A percentile compares a stretch with the other conserved stretches of the same genome.
Conservation (phyloP, 1,284 basidiomycete genomes). For the Testicularia cyperi region DNA sequence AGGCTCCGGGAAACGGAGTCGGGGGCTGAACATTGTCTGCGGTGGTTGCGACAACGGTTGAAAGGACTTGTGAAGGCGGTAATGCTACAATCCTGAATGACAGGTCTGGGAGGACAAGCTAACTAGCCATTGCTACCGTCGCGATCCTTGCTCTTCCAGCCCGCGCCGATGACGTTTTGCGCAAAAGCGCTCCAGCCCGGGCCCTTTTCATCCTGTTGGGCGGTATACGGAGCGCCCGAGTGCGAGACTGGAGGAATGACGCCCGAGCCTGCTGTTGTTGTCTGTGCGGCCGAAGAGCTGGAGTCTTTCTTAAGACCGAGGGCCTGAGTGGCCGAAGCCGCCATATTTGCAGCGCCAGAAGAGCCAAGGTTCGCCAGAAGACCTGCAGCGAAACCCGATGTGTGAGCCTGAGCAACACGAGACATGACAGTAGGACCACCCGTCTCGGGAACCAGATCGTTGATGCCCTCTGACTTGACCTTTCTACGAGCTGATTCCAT, state of each 20-base stretch:
- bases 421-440: conserved; percentile 52
- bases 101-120: too few species aligned
- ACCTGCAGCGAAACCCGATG: conserved; percentile 19
- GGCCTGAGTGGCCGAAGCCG: conserved; percentile 20
- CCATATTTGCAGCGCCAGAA: conserved; percentile 27
- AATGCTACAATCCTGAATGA: too few species aligned
- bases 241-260: too few species aligned
- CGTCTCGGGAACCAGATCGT: conserved; percentile 46
- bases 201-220: too few species aligned
- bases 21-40: too few species aligned
- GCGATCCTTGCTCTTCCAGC: conserved; percentile 31
- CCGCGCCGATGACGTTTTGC: conserved; percentile 3
- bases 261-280: too few species aligned
- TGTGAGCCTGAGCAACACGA: conserved; percentile 43
- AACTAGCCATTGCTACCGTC: too few species aligned
- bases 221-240: too few species aligned
- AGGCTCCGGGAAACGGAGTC: too few species aligned
- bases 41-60: too few species aligned
- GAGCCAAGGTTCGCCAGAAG: conserved; percentile 25
- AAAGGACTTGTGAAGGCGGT: too few species aligned
- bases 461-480: conserved; percentile 65
- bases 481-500: conserved; percentile 93
- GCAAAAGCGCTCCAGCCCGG: conserved; percentile 3
- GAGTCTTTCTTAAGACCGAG: conserved; percentile 6
- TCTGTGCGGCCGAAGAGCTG: too few species aligned